Evolutionary conservation across 2,329 filamentous ascomycete genomes (phyloP).

Genomic region (Dryadomyces quercus-mongolicae): DNA sequence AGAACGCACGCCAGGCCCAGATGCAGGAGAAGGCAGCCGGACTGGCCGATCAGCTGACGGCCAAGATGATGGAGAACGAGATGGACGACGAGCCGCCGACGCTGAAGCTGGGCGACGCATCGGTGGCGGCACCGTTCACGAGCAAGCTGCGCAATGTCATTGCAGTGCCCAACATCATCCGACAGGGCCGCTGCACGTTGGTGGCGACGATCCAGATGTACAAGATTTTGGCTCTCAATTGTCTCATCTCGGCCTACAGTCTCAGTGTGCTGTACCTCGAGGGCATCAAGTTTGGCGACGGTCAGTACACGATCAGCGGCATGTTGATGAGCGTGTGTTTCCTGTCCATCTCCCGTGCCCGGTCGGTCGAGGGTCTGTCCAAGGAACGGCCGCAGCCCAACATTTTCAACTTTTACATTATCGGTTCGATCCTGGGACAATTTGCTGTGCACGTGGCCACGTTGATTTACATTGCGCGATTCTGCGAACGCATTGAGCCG

Average conservation of each 20-base stretch:
- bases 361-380: constrained; percentile 86
- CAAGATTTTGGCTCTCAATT: constrained; percentile 97
- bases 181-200: constrained; percentile 91
- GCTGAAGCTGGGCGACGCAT: constrained; percentile 94
- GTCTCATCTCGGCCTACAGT: constrained; percentile 94
- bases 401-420: constrained; percentile 99
- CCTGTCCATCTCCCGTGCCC: constrained; percentile 93
- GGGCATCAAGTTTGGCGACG: constrained; percentile 97
- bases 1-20: constrained; percentile 42
- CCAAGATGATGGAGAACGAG: constrained; percentile 81
- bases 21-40: constrained; percentile 60
- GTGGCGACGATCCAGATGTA: constrained; percentile 99
- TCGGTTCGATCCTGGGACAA: constrained; percentile 91
- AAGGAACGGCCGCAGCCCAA: constrained; percentile 97
- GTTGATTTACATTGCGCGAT: constrained; percentile 83
- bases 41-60: constrained; percentile 76
- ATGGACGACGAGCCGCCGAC: constrained; percentile 77
- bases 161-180: constrained; percentile 95
- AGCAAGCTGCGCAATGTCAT: constrained; percentile 96
- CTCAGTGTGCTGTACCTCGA: constrained; percentile 92
- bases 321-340: constrained; percentile 99
- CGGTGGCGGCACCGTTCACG: constrained; percentile 92
- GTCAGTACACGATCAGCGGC: constrained; percentile 95
- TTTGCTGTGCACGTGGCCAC: constrained; percentile 94
- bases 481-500: constrained; percentile 78